Evolutionary conservation across 495 filamentous ascomycete genomes (phyloP).

Genomic region (Aspergillus sclerotiicarbonarius): DNA sequence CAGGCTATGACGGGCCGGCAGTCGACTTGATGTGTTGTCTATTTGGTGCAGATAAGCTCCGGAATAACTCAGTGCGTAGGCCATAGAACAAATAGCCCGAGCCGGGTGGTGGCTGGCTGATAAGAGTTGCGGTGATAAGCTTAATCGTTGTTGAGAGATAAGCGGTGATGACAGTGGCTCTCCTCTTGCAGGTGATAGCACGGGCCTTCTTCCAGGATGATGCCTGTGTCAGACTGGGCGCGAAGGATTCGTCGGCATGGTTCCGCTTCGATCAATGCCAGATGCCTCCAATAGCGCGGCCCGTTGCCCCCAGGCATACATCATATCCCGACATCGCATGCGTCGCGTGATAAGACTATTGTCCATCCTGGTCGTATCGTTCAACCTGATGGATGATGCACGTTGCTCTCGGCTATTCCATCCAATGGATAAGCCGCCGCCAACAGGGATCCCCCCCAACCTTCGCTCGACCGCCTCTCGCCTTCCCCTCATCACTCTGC

Average conservation of each 20-base stretch:
- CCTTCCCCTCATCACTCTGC: not conserved
- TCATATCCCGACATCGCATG: not conserved
- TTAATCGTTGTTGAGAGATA: not conserved
- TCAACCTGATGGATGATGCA: not conserved
- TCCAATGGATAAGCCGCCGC: conserved; percentile 12
- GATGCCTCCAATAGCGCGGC: too few relatives aligned
- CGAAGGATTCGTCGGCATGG: not conserved
- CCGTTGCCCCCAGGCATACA: not conserved
- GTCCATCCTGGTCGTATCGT: not conserved
- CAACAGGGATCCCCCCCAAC: not conserved
- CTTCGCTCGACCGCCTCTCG: not conserved
- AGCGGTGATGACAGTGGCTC: not conserved
- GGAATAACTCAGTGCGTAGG: not conserved
- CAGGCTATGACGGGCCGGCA: not conserved
- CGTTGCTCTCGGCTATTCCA: conserved; percentile 5
- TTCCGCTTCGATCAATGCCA: too few relatives aligned
- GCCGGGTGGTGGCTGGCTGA: not conserved
- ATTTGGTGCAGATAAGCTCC: conserved; percentile 4
- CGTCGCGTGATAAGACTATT: not conserved
- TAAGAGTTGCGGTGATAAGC: conserved; percentile 1
- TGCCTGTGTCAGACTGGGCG: not conserved
- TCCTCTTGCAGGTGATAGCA: too few relatives aligned
- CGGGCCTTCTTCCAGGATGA: not conserved
- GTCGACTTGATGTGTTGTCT: not conserved
- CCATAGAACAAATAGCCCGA: not conserved